These are phyloP conservation scores for Coemansia sp. DNA, from an alignment of 192 early-diverging fungal species.

Conservation along the genomic window DNA sequence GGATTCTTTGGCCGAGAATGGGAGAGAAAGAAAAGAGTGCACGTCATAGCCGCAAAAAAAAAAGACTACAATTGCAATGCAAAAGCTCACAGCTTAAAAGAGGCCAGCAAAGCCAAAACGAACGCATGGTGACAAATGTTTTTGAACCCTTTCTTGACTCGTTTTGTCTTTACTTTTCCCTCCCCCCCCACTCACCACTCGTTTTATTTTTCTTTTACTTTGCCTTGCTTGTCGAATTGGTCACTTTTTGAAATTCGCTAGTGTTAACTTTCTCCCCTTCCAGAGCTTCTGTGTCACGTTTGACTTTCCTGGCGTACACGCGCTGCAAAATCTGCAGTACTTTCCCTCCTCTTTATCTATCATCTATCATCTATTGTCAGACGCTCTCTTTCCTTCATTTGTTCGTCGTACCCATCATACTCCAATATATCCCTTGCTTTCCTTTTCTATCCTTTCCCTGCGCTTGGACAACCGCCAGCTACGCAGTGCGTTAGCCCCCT, in stretches of 20 bases:
- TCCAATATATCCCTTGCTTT: neutral
- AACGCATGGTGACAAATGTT: neutral
- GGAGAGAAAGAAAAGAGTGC: neutral
- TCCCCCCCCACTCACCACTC: neutral
- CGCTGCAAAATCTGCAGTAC: neutral
- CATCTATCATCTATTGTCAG: neutral
- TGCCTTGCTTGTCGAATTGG: neutral
- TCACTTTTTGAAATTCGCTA: neutral
- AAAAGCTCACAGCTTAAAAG: neutral
- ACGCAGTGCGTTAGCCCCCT: slow-evolving; percentile 10
- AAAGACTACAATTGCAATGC: neutral
- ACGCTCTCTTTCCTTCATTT: neutral
- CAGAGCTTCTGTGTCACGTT: neutral
- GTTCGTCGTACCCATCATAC: neutral
- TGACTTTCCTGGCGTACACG: neutral
- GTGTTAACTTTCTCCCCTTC: neutral
- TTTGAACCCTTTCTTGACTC: neutral
- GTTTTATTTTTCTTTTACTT: neutral
- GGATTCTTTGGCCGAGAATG: no score
- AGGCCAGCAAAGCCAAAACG: no score
- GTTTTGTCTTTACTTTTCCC: neutral
- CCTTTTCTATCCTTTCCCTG: neutral
- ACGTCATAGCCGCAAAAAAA: neutral
- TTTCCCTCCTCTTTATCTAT: neutral
- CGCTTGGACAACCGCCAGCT: neutral